Base-by-base conservation (phyloP, 257 asterid species). In the Petunia secreta region DNA sequence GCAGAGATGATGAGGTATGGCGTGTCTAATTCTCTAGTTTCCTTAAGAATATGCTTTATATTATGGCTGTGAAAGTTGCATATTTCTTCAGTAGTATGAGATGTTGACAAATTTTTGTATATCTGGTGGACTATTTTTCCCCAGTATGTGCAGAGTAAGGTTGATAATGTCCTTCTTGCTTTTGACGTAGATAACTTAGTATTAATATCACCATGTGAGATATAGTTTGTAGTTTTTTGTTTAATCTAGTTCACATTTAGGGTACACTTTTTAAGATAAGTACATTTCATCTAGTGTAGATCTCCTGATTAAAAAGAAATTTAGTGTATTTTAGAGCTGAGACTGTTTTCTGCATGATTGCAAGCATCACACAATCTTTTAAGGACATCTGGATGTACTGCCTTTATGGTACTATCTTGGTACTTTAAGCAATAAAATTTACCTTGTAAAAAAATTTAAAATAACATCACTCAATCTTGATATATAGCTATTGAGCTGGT, bases 1-100 rank as follows among this genome's bases (percentile, higher is more conserved):
- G 60, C 3, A 44, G 98, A 91, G 83, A 96, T 96, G 99, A 48
- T 94, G 84, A 94, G 91, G 98, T 95, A 82, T 63, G 87, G 62
- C 25, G 4, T 77, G 25, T 25, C 37, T 60, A 6, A 34, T 50
- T 48, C 25, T 69, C 55, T 52, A 46, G 63, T 5, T 41, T 60
- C 63, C 15, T 62, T 68, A 25, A 11, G 52, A 55, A n/a, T n/a
- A 4, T 8, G 41, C 64, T n/a, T 37, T n/a, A 39, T 40, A 4
- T 39, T 39, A 10, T 62, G 16, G 13, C 15, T 77, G 8, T 59
- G 48, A 55, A 55, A 13, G 62, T 50, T 50, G 55, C 55, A 9
- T 50, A 2, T 50, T 50, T 50, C 10, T 10, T 50, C n/a, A n/a
- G n/a, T 50, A 50, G 55, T 50, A 7, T 50, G 55, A 50, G 7